Percentiles rank a stretch among this genome's conserved stretches.
Conservation (phyloP, 306 rosid genomes). For the Begonia peltatifolia region DNA sequence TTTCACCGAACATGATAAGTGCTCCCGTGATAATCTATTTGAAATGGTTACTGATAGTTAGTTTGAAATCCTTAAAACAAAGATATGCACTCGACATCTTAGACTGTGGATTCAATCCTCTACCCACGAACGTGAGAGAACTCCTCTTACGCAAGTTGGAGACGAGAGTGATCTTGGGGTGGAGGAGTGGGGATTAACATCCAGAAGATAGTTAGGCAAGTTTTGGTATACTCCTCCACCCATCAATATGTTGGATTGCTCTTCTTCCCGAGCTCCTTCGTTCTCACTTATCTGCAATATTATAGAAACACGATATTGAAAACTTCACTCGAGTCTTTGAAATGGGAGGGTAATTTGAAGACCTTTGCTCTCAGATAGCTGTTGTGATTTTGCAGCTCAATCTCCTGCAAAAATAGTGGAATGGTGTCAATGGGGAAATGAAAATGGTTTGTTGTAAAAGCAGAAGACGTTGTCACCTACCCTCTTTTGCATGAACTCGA, state of each 20-base stretch:
- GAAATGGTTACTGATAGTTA: too few species aligned
- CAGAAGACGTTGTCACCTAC: conserved; percentile 10
- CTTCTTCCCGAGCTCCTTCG: conserved; percentile 54
- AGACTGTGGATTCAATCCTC: too few species aligned
- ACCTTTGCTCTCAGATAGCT: conserved; percentile 89
- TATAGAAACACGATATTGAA: neutral
- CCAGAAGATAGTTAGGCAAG: conserved; percentile 57
- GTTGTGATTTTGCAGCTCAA: conserved; percentile 74
- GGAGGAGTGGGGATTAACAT: conserved; percentile 44
- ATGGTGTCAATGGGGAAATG: neutral
- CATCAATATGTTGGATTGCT: conserved; percentile 31
- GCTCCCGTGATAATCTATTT: too few species aligned
- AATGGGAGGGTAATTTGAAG: conserved; percentile 3
- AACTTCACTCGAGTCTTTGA: neutral
- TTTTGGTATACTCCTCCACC: conserved; percentile 31
- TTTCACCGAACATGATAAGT: too few species aligned
- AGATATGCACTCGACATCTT: too few species aligned
- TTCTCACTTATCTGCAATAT: conserved; percentile 61
- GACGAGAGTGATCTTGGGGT: conserved; percentile 59
- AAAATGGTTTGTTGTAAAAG: neutral
- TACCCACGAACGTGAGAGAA: too few species aligned
- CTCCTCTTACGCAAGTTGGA: conserved; percentile 52
- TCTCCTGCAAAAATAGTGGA: conserved; percentile 37
- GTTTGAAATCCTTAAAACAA: too few species aligned
- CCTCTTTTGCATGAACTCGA: conserved; percentile 88